Base-by-base conservation (phyloP, 768 basidiomycete species). In the Kwoniella sp. region DNA sequence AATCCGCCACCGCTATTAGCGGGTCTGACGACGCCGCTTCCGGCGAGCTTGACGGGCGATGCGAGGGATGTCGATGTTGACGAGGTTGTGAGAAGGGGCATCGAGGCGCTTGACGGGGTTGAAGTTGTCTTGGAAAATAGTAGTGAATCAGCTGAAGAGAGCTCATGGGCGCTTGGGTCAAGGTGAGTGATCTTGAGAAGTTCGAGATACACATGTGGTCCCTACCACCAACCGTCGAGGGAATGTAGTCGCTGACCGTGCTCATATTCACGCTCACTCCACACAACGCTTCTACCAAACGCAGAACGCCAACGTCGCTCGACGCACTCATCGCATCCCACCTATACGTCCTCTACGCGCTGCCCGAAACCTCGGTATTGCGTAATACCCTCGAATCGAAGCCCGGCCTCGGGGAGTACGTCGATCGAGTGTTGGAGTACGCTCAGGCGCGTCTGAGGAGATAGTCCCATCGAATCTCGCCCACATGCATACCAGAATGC, bases 261-360 rank as follows among this genome's bases (percentile, higher is more conserved):
- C 15, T 48, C 23, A 48, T 20, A 48, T 34, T 8, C 34, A 34
- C 34, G 7, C 9, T 13, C 5, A 37, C 13, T 37, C 13, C 34
- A n/a, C 41, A 25, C 15, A n/a, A 37, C 15, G 15, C 38, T 29
- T 29, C 25, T 15, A n/a, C n/a, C n/a, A n/a, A n/a, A n/a, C n/a
- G n/a, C n/a, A n/a, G 30, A 34, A 59, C 22, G n/a, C 67, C 74
- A 0, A 78, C 74, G 22, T 69, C 76, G 5, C 68, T 78, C 11
- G 76, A 78, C 45, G 74, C 76, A 0, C 52, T 78, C 51, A 57
- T 78, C 41, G 68, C 68, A 30, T 68, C 73, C 8, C 67, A 77
- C 34, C 57, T 74, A 12, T 72, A 70, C 47, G 50, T 65, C 9
- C 47, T 75, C 20, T 72, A 67, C 50, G 28, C 61, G 8, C 53